Conservation (phyloP, 192 early-diverging fungal genomes). For the Dimargaris cristalligena region DNA sequence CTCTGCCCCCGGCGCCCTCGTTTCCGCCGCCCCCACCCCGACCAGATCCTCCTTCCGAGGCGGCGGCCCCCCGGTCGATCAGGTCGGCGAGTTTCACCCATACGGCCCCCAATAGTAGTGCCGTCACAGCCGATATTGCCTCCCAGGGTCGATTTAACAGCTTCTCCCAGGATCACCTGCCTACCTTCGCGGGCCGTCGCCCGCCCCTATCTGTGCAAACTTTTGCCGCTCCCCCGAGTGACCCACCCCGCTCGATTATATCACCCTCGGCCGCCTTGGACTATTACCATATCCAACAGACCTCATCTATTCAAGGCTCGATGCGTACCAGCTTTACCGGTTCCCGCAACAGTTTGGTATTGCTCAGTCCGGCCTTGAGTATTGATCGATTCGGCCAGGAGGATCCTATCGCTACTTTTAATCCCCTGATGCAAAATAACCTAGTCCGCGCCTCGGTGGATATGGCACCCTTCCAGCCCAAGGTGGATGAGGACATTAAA, state of each 20-base stretch:
- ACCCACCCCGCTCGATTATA: neutral
- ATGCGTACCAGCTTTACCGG: neutral
- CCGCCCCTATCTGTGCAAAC: neutral
- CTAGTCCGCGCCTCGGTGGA: slow-evolving; percentile 1
- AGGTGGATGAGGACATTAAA: neutral
- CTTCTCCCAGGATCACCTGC: neutral
- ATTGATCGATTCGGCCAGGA: neutral
- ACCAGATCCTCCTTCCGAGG: neutral
- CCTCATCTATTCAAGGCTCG: no score
- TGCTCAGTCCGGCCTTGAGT: neutral
- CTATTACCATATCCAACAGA: no score
- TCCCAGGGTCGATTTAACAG: neutral
- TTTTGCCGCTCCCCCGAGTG: neutral
- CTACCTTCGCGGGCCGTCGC: neutral
- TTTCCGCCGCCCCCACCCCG: neutral
- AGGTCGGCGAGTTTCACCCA: neutral
- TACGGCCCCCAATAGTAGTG: neutral
- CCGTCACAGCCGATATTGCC: neutral
- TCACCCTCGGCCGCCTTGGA: neutral
- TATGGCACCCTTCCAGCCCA: slow-evolving; percentile 4
- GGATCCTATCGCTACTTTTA: neutral
- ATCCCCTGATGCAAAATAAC: neutral
- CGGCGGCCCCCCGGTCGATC: neutral
- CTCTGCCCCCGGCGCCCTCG: no score
- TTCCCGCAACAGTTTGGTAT: neutral